Conservation (phyloP, 345 rosid genomes). For the Hypericum perforatum region DNA sequence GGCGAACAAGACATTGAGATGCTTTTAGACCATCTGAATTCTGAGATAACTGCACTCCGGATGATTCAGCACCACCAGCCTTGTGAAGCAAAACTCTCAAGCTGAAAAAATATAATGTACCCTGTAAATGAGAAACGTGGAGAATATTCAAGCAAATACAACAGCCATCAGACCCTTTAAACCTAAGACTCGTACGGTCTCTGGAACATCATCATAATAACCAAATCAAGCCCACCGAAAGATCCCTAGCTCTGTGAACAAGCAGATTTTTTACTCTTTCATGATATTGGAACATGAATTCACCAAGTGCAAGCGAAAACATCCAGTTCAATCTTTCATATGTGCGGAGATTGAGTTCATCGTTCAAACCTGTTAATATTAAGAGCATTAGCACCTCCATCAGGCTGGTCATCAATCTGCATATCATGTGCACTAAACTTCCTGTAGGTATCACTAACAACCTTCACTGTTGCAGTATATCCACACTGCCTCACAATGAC, state of each 20-base stretch:
- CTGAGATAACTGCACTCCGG: constrained; percentile 27
- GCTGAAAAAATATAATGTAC: constrained; percentile 37
- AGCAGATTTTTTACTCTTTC: constrained; percentile 1
- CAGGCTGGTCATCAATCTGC: constrained; percentile 77
- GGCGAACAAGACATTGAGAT: constrained; percentile 23
- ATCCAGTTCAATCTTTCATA: constrained; percentile 1
- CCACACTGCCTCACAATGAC: constrained; percentile 89
- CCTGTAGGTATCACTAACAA: constrained; percentile 41
- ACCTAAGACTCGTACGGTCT: neutral
- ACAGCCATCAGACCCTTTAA: constrained; percentile 4
- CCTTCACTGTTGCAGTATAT: constrained; percentile 66
- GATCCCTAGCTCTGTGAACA: too few species aligned
- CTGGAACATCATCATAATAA: too few species aligned
- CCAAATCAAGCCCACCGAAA: too few species aligned
- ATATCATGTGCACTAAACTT: constrained; percentile 43
- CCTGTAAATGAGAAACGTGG: constrained; percentile 1
- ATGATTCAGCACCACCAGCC: constrained; percentile 36
- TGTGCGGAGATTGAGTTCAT: neutral
- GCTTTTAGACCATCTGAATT: constrained; percentile 18
- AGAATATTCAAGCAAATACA: neutral
- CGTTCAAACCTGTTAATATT: constrained; percentile 68
- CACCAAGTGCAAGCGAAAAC: neutral
- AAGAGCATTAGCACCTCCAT: constrained; percentile 88
- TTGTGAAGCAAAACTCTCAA: constrained; percentile 81
- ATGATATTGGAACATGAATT: constrained; percentile 1